Conservation (phyloP, 768 basidiomycete genomes). For the Glaciozyma antarctica region DNA sequence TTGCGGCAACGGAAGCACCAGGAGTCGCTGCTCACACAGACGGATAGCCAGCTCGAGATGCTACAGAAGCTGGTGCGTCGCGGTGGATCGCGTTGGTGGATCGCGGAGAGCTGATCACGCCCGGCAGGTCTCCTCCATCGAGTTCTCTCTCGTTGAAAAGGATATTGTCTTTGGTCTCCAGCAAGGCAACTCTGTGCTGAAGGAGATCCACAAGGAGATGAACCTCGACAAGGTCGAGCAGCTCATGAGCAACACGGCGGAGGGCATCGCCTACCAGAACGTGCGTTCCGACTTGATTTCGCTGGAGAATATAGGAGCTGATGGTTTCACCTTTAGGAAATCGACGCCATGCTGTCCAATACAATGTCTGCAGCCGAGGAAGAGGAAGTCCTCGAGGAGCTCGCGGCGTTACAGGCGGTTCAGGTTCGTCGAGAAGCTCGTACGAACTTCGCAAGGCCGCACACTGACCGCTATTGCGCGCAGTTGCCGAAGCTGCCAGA, state of each 20-base stretch:
- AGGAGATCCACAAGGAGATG: constrained; percentile 89
- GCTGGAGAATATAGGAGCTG: neutral
- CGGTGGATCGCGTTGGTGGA: no score
- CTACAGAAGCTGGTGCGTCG: constrained; percentile 71
- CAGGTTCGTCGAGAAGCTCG: constrained; percentile 41
- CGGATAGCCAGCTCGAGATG: constrained; percentile 78
- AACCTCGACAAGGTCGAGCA: constrained; percentile 86
- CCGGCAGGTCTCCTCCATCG: constrained; percentile 80
- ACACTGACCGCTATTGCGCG: neutral
- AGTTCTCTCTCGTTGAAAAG: constrained; percentile 87
- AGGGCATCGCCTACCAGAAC: constrained; percentile 82
- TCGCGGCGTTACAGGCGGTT: constrained; percentile 58
- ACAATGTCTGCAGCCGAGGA: constrained; percentile 80
- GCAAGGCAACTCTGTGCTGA: constrained; percentile 86
- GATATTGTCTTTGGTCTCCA: constrained; percentile 85
- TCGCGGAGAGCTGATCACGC: neutral
- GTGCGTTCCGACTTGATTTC: neutral
- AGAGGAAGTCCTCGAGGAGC: constrained; percentile 79
- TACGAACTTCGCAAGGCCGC: neutral
- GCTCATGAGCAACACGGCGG: constrained; percentile 80
- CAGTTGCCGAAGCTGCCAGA: neutral
- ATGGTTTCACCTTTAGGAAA: constrained; percentile 57
- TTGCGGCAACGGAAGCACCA: constrained; percentile 89
- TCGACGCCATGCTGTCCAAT: constrained; percentile 73
- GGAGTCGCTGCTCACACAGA: constrained; percentile 72